Evolutionary conservation across 768 basidiomycete genomes (phyloP).

Genomic region (Lentinus brumalis): DNA sequence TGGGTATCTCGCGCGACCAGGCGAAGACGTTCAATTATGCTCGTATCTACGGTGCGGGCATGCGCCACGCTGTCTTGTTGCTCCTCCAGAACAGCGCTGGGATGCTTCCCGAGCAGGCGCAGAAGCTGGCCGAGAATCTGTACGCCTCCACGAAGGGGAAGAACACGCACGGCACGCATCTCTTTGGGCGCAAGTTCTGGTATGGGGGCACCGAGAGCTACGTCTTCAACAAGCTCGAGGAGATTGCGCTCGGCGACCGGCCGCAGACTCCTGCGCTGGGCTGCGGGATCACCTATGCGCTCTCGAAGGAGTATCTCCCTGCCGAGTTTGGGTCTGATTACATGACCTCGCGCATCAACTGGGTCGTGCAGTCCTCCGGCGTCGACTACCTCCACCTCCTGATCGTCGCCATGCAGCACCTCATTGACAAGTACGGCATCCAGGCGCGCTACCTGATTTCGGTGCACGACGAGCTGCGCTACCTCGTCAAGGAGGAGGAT

Average conservation of each 20-base stretch:
- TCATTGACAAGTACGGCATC: slow-evolving; percentile 80
- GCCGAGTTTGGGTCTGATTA: slow-evolving; percentile 82
- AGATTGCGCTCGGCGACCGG: slow-evolving; percentile 83
- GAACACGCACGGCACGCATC: slow-evolving; percentile 73
- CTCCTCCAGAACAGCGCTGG: slow-evolving; percentile 82
- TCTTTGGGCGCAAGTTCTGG: slow-evolving; percentile 89
- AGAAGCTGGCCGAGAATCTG: slow-evolving; percentile 77
- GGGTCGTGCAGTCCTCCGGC: slow-evolving; percentile 98
- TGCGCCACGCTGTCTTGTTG: slow-evolving; percentile 88
- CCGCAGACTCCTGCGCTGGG: slow-evolving; percentile 93
- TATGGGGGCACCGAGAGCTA: slow-evolving; percentile 95
- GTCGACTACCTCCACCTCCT: slow-evolving; percentile 98
- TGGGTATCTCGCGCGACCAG: slow-evolving; percentile 90
- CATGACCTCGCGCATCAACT: slow-evolving; percentile 96
- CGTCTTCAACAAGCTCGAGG: slow-evolving; percentile 97
- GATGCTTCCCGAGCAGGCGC: slow-evolving; percentile 79
- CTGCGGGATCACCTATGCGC: slow-evolving; percentile 90
- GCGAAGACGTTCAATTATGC: slow-evolving; percentile 99
- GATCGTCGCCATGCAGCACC: slow-evolving; percentile 92
- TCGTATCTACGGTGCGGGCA: slow-evolving; percentile 97
- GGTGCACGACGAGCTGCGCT: slow-evolving; percentile 96
- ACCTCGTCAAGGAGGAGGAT: slow-evolving; percentile 88
- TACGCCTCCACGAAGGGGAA: slow-evolving; percentile 94
- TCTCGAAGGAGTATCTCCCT: slow-evolving; percentile 88
- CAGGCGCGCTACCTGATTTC: slow-evolving; percentile 92